A percentile compares a stretch with the other conserved stretches of the same genome.
These are phyloP conservation scores for Colletotrichum horii DNA, from an alignment of 2,329 filamentous ascomycete species.

Conservation along the genomic window DNA sequence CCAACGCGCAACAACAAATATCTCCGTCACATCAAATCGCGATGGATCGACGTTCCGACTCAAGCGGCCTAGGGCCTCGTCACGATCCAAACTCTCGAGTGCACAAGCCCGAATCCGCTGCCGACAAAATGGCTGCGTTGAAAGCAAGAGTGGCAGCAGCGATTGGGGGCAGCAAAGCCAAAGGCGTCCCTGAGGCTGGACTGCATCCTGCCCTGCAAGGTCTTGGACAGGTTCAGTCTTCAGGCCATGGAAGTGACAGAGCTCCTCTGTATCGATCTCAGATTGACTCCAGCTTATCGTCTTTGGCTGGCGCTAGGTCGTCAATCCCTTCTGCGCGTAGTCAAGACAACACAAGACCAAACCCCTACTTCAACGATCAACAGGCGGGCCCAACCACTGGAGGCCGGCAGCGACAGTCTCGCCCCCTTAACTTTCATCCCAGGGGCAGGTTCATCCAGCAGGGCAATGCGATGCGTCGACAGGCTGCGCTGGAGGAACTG, in stretches of 20 bases:
- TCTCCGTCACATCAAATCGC: not conserved
- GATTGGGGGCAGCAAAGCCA: constrained; percentile 63
- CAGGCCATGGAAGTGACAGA: constrained; percentile 40
- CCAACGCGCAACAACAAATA: not conserved
- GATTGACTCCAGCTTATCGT: constrained; percentile 22
- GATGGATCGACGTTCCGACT: constrained; percentile 60
- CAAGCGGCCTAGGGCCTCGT: constrained; percentile 59
- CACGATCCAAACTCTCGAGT: constrained; percentile 60
- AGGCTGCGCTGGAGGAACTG: constrained; percentile 90
- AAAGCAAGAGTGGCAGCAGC: constrained; percentile 82
- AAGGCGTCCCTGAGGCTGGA: constrained; percentile 75
- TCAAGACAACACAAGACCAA: constrained; percentile 43
- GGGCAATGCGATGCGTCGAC: constrained; percentile 84
- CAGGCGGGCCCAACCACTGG: constrained; percentile 62
- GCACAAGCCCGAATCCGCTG: constrained; percentile 60
- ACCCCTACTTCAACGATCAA: constrained; percentile 83
- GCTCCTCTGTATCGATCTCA: constrained; percentile 13
- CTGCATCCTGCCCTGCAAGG: constrained; percentile 77
- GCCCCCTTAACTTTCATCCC: constrained; percentile 86
- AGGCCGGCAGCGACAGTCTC: constrained; percentile 69
- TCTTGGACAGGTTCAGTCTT: constrained; percentile 52
- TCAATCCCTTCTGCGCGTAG: constrained; percentile 40
- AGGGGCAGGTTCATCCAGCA: constrained; percentile 98
- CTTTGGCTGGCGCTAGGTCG: constrained; percentile 5
- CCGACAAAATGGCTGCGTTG: constrained; percentile 75